phyloP scores from a whole-genome alignment of 2,329 filamentous ascomycete genomes.

The Periconia sp. region DNA sequence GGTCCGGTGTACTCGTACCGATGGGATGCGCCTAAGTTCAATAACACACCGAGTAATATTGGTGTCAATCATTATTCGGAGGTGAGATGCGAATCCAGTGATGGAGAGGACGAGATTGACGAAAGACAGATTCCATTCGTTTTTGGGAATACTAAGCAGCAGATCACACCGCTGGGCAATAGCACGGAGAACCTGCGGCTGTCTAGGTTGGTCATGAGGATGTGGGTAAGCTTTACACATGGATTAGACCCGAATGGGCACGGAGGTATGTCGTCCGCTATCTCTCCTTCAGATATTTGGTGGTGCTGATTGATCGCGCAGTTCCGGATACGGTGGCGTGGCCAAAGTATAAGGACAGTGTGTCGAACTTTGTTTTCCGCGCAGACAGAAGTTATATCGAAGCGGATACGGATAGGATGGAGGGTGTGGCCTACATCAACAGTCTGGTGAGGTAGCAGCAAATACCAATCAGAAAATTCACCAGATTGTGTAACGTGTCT shows the following conservation, averaged over 20 bases:
- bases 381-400: slow-evolving; percentile 30
- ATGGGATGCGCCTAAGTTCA: slow-evolving; percentile 36
- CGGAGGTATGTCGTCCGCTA: slow-evolving; percentile 13
- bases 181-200: slow-evolving; percentile 20
- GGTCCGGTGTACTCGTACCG: slow-evolving; percentile 30
- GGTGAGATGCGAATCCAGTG: slow-evolving; percentile 7
- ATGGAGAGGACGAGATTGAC: slow-evolving; percentile 1
- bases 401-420: slow-evolving; percentile 19
- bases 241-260: slow-evolving; percentile 33
- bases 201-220: slow-evolving; percentile 28
- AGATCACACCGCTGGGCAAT: slow-evolving; percentile 29
- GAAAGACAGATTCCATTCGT: slow-evolving; percentile 28
- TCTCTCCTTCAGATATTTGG: neutral
- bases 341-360: slow-evolving; percentile 21
- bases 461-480: no score
- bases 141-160: slow-evolving; percentile 30
- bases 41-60: slow-evolving; percentile 27
- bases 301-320: slow-evolving; percentile 3
- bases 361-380: slow-evolving; percentile 31
- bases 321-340: slow-evolving; percentile 16
- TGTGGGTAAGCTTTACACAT: slow-evolving; percentile 35
- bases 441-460: slow-evolving; percentile 15
- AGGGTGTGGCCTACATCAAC: slow-evolving; percentile 29
- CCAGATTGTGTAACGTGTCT: no score
- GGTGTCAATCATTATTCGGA: slow-evolving; percentile 35